Evolutionary conservation across 1,284 basidiomycete genomes (phyloP), one percentile per base, ranked within the genome.

Genomic region (Tilletia walkeri): DNA sequence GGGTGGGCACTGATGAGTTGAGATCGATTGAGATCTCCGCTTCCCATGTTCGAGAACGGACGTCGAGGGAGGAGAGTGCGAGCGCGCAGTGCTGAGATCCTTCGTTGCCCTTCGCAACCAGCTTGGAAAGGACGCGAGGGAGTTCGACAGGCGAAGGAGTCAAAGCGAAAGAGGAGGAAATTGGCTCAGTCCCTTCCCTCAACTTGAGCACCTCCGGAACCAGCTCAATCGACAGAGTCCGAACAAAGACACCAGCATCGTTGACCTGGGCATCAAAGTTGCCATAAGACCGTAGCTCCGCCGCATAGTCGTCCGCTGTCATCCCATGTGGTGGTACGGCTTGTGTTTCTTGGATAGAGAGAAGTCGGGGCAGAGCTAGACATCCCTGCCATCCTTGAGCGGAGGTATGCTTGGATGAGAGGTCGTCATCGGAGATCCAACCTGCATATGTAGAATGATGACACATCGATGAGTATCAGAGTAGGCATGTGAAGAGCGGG

Each of bases 361-460:
- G 54, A 20, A 76, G 76, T 30, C 78, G 70, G 6, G 78, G 78
- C 5, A 79, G 66, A 36, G 75, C 72, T 63, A 79, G 72, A 49
- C 72, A 65, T 3, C 78, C 78, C 0, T 75, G 69, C 78, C 78
- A 79, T 2, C 78, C 78, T 53, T 79, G 78, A 2, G 70, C 71
- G 24, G 78, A 49, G 70, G 75, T 75, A 50, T 75, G 73, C 30
- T 59, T 56, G 18, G 75, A 73, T 7, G 73, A 69, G 24, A 79
- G 59, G 50, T 78, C 76, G 53, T 79, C 78, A 24, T 79, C 78
- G 2, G 78, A 73, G 54, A 79, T 73, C 78, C 78, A 79, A 6
- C 76, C 66, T 65, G 63, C 5, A 30, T 9, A 18, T n/a, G 50
- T 18, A 20, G n/a, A 10, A 53, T 1, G 12, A 53, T 14, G 1